Base-by-base conservation (phyloP, 2,329 filamentous ascomycete species). In the Xylariomycetidae sp. region DNA sequence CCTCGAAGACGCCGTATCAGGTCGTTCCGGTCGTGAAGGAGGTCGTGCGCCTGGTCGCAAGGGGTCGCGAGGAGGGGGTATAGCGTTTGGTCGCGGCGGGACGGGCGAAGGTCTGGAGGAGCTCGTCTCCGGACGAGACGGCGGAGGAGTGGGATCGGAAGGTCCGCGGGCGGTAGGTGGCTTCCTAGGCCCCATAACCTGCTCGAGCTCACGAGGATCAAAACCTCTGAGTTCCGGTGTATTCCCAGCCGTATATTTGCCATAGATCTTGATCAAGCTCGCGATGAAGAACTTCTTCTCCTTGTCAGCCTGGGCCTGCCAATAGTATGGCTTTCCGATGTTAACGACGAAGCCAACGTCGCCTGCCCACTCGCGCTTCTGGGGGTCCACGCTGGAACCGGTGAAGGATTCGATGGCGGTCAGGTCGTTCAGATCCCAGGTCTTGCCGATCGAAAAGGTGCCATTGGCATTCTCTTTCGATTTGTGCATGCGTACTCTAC, bases 201-300 rank as follows among this genome's bases (percentile, higher is more conserved):
- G 72, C 32, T 90, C 85, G 39, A 82, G 67, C 61, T 95, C 88
- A 39, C 73, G 76, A 32, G 76, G 71, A 48, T 90, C 85, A 56
- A 98, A 96, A 6, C 90, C 90, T 35, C 76, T 67, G 32, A 98
- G 69, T 38, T 84, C 75, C 2, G 92, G 92, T 19, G 78, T 63
- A 51, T 81, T 83, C 10, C 90, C 90, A 18, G 86, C 85, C 1
- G 92, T 96, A 56, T 96, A 98, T 62, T 96, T 98, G 50, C 81
- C 81, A 58, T 85, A 98, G 46, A 98, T 95, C 61, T 96, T 98
- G 54, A 96, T 79, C 48, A 96, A 64, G 59, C 89, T 95, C 20
- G 85, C 88, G 52, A 98, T 92, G 61, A 98, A 98, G 64, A 96
- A 96, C 56, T 95, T 90, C 69, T 95, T 96, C 63, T 98, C 92